phyloP scores from a whole-genome alignment of 345 rosid species.

The Geranium brycei region DNA sequence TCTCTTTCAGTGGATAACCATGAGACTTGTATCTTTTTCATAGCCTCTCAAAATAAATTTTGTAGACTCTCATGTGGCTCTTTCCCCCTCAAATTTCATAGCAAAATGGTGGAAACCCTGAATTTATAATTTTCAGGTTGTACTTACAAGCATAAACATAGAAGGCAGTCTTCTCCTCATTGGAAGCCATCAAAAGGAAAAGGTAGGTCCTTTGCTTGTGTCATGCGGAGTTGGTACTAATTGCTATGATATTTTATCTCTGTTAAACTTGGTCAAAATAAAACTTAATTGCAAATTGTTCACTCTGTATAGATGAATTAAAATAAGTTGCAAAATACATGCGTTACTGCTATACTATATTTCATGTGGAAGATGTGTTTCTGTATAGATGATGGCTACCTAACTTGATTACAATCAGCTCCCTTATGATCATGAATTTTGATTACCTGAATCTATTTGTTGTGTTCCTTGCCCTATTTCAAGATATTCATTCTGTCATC shows the following conservation, averaged over 20 bases:
- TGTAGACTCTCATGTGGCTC: not conserved
- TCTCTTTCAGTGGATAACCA: not conserved
- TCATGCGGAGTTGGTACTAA: not conserved
- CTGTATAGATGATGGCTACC: no score
- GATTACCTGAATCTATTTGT: no score
- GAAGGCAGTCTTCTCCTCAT: slow-evolving; percentile 67
- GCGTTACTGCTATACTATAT: no score
- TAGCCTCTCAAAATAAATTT: not conserved
- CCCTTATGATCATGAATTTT: no score
- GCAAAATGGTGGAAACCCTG: not conserved
- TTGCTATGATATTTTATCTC: not conserved
- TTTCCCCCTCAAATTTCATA: not conserved
- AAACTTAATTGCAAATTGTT: no score
- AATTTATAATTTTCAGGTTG: slow-evolving; percentile 47
- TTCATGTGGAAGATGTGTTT: no score
- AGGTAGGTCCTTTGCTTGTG: slow-evolving; percentile 28
- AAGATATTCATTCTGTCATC: no score
- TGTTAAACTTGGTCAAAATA: not conserved
- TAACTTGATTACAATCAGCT: no score
- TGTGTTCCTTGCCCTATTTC: no score
- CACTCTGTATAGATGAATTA: no score
- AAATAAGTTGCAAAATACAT: no score
- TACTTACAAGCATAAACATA: slow-evolving; percentile 81
- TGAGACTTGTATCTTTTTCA: no score
- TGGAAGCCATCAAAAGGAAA: slow-evolving; percentile 87